Evolutionary conservation across 2,329 filamentous ascomycete genomes (phyloP), one percentile per base, ranked within the genome.

Genomic region (Monosporascus sp.): DNA sequence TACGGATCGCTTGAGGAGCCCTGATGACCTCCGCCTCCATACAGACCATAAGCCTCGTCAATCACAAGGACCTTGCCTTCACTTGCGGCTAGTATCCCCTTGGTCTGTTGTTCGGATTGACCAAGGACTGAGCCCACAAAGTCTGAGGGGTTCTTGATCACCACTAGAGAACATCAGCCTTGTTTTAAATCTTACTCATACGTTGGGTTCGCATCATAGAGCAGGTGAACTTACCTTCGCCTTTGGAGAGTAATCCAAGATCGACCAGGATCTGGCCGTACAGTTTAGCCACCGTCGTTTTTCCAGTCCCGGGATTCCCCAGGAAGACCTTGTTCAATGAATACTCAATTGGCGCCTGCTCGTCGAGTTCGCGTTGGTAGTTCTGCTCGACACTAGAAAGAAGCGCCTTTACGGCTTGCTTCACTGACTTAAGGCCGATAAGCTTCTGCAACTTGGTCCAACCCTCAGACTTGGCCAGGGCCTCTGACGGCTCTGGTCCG

Each of bases 241-340:
- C 84, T 24, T 81, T 88, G 0, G 81, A 86, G 0, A 91, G 65
- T 2, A 89, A 58, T 0, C 87, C 87, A 5, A 92, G 67, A 51
- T 88, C 81, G 0, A 79, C 83, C 1, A 92, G 72, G 2, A 92
- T 85, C 39, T 76, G 70, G 0, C 85, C 88, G 57, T 90, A 91
- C 0, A 90, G 68, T 63, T 88, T 89, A 0, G 86, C 89, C 0
- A 92, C 83, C 0, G 85, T 85, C 0, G 88, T 91, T 60, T 91
- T 92, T 0, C 88, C 88, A 0, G 88, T 92, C 0, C 89, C 88
- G 0, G 89, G 88, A 1, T 76, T 80, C 0, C 88, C 88, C 0
- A 90, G 63, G 51, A 92, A 89, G 2, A 90, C 81, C 7, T 78
- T 74, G 64, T 90, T 91, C 0, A 90, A 72, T 0, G 77, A 82